Evolutionary conservation across 768 basidiomycete species (phyloP), one percentile per base, ranked within the genome.

Genomic region (Suillus subaureus): DNA sequence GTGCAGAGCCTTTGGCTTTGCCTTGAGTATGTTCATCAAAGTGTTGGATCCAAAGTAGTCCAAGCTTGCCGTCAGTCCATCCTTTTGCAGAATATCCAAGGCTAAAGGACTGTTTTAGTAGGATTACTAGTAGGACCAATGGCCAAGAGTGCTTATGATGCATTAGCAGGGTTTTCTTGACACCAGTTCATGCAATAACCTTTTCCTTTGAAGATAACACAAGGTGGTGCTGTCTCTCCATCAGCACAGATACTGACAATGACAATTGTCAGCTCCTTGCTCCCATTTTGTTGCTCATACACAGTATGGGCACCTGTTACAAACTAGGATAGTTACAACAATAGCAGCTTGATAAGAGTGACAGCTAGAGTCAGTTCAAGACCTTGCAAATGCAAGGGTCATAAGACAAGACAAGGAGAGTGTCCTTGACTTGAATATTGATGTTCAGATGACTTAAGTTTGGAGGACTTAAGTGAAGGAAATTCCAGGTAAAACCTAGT

Each of bases 41-140:
- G 33, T 77, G 64, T 65, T 81, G 73, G 33, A 82, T 75, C 72
- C 76, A 83, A 16, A 71, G 70, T 12, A 74, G 54, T 11, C 78
- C 78, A 43, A 83, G 77, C 62, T 78, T 75, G 4, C 75, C 73
- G 67, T 80, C 70, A 5, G 77, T 79, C 70, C 75, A 82, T 21
- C 82, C 56, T 79, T 79, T 60, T 70, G 57, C n/a, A 73, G 45
- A 47, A 47, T 47, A 47, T 47, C 45, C n/a, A n/a, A 47, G 45
- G 45, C 45, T 74, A 60, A 77, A 74, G 21, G 73, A 73, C 52
- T 80, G 52, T 18, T 77, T 78, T 61, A 23, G 40, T 51, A 35
- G 23, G 42, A 35, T 43, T 33, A 60, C 12, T 63, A 43, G 56
- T 61, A 43, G 56, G 31, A 58, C 15, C n/a, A 37, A 40, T 8